phyloP scores from a whole-genome alignment of 2,329 filamentous ascomycete genomes.

The Sarocladiaceae sp. region DNA sequence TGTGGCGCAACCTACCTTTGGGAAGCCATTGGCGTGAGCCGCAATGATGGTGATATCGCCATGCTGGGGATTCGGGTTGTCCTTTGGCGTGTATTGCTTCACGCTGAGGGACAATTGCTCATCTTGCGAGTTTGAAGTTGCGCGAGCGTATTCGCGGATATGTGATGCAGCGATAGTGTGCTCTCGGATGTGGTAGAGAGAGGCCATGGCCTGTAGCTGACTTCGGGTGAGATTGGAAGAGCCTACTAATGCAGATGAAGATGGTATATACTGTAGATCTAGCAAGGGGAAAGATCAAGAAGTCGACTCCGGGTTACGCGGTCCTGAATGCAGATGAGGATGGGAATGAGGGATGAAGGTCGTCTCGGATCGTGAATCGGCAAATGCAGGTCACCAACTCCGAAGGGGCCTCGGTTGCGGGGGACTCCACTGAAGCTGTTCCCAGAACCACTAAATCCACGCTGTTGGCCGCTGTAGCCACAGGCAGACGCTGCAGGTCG shows the following conservation, averaged over 20 bases:
- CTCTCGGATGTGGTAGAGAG: conserved; percentile 59
- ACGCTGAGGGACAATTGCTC: conserved; percentile 67
- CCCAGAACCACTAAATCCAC: background rate
- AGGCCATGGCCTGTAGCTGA: conserved; percentile 12
- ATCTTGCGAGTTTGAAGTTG: conserved; percentile 66
- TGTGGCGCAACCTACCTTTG: conserved; percentile 54
- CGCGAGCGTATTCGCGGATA: conserved; percentile 73
- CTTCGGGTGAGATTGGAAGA: background rate
- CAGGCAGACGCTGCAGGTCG: too few relatives aligned
- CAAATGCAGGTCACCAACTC: too few relatives aligned
- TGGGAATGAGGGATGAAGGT: background rate
- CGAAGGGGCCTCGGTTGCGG: conserved; percentile 4
- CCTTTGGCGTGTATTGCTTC: conserved; percentile 80
- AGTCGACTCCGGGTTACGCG: background rate
- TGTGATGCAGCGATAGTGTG: conserved; percentile 70
- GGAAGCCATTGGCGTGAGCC: conserved; percentile 86
- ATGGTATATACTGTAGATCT: background rate
- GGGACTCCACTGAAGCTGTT: background rate
- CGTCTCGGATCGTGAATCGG: conserved; percentile 4
- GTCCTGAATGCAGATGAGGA: background rate
- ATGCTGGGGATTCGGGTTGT: conserved; percentile 59
- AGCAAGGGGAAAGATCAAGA: background rate
- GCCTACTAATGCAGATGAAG: background rate
- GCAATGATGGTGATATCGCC: conserved; percentile 82
- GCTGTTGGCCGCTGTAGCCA: background rate